Evolutionary conservation across 2,329 filamentous ascomycete species (phyloP).

Genomic region (Ustulina deusta): DNA sequence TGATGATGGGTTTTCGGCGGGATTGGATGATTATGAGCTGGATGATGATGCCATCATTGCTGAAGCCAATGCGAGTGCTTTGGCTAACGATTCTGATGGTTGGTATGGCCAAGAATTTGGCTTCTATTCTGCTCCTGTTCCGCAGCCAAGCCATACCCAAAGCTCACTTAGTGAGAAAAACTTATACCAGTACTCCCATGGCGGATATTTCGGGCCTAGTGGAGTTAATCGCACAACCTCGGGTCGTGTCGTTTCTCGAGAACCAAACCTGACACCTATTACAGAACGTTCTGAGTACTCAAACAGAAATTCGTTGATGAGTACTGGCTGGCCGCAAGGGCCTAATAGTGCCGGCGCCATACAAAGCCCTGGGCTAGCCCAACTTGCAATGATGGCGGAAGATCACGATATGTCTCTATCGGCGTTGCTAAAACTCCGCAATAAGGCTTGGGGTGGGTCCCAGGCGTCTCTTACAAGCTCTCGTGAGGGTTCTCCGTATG

Average conservation of each 20-base stretch:
- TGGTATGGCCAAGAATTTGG: constrained; percentile 98
- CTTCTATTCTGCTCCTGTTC: constrained; percentile 79
- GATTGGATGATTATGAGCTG: constrained; percentile 72
- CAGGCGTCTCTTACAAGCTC: constrained; percentile 77
- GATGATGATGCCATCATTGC: constrained; percentile 94
- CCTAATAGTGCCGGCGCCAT: constrained; percentile 63
- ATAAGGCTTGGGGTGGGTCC: constrained; percentile 83
- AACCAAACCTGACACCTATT: constrained; percentile 95
- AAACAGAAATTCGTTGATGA: constrained; percentile 91
- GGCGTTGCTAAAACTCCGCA: constrained; percentile 77
- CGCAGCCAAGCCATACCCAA: constrained; percentile 46
- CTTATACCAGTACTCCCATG: constrained; percentile 74
- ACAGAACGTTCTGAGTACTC: constrained; percentile 97
- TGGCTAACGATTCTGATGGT: constrained; percentile 91
- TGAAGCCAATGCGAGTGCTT: constrained; percentile 91
- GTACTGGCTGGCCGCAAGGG: constrained; percentile 68
- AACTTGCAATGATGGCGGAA: constrained; percentile 76
- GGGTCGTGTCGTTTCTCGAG: constrained; percentile 78
- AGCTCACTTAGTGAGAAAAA: constrained; percentile 53
- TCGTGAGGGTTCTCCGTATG: constrained; percentile 53
- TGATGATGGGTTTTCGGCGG: constrained; percentile 66
- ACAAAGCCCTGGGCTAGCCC: constrained; percentile 79
- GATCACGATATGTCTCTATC: constrained; percentile 80
- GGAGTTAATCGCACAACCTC: constrained; percentile 77
- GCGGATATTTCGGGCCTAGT: constrained; percentile 88